phyloP scores from a whole-genome alignment of 2,329 filamentous ascomycete genomes.

The Talaromyces marneffei region DNA sequence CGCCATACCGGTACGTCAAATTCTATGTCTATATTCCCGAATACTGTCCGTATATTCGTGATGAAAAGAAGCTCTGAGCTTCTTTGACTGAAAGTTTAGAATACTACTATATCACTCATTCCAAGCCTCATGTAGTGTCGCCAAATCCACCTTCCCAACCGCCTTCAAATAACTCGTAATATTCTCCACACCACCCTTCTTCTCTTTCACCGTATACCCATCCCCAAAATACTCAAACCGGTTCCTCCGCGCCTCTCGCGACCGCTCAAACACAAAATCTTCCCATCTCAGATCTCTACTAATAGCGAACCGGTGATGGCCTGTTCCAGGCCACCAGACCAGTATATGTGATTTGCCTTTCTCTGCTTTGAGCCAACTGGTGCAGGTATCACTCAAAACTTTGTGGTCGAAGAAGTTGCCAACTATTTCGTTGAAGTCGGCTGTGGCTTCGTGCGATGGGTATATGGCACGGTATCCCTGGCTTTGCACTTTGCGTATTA shows the following conservation, averaged over 20 bases:
- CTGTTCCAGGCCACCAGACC: constrained; percentile 4
- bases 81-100: too few species aligned
- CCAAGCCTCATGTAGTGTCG: constrained; percentile 5
- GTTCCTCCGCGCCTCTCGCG: background rate
- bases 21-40: too few species aligned
- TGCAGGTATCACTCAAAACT: background rate
- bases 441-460: constrained; percentile 7
- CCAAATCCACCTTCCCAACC: background rate
- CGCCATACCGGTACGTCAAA: too few species aligned
- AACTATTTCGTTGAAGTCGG: constrained; percentile 2
- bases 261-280: constrained; percentile 7
- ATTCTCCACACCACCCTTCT: background rate
- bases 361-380: constrained; percentile 6
- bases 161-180: constrained; percentile 7
- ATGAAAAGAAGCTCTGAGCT: too few species aligned
- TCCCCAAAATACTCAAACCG: constrained; percentile 9
- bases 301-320: constrained; percentile 6
- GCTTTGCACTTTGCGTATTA: constrained; percentile 4
- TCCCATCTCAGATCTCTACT: constrained; percentile 2
- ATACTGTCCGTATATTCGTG: too few species aligned
- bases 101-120: constrained; percentile 7
- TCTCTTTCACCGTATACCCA: constrained; percentile 1
- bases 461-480: background rate
- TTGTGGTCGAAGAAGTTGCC: background rate
- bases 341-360: background rate